A percentile compares a stretch with the other conserved stretches of the same genome.
phyloP scores from a whole-genome alignment of 108 stramenopile species.

The Asterionellopsis glacialis region DNA sequence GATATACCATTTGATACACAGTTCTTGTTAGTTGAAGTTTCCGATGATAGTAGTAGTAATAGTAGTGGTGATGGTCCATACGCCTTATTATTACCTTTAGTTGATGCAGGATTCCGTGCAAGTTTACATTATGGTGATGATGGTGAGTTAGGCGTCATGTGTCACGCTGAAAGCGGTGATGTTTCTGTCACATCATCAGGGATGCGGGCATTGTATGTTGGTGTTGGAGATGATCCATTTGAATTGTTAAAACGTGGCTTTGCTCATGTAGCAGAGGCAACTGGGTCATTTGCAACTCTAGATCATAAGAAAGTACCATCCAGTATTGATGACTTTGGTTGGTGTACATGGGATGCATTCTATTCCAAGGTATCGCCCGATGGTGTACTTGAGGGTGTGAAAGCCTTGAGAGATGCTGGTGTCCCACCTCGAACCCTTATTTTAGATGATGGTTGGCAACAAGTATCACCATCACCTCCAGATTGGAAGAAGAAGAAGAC shows the following conservation, averaged over 20 bases:
- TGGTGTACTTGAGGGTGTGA: constrained; percentile 27
- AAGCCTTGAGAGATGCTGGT: constrained; percentile 25
- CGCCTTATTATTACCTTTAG: constrained; percentile 34
- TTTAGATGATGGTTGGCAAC: constrained; percentile 50
- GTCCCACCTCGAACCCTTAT: constrained; percentile 28
- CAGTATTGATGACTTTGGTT: constrained; percentile 50
- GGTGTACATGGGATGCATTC: constrained; percentile 82
- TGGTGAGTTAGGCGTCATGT: constrained; percentile 15
- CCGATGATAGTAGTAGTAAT: constrained; percentile 1
- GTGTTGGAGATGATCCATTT: constrained; percentile 30
- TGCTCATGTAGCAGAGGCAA: constrained; percentile 23
- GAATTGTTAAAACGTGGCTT: constrained; percentile 24
- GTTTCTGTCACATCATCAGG: constrained; percentile 1
- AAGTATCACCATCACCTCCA: constrained; percentile 23
- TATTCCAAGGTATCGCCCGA: constrained; percentile 45
- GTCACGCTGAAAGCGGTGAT: constrained; percentile 34
- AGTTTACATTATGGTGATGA: constrained; percentile 8
- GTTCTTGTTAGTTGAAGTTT: constrained; percentile 34
- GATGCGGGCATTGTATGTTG: constrained; percentile 34
- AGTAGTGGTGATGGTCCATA: constrained; percentile 9
- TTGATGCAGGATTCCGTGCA: constrained; percentile 32
- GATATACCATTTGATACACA: constrained; percentile 42
- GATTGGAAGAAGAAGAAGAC: constrained; percentile 11
- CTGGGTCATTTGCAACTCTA: constrained; percentile 20
- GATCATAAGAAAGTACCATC: constrained; percentile 28